Base-by-base conservation (phyloP, 495 filamentous ascomycete species). In the Penicillium pancosmium region DNA sequence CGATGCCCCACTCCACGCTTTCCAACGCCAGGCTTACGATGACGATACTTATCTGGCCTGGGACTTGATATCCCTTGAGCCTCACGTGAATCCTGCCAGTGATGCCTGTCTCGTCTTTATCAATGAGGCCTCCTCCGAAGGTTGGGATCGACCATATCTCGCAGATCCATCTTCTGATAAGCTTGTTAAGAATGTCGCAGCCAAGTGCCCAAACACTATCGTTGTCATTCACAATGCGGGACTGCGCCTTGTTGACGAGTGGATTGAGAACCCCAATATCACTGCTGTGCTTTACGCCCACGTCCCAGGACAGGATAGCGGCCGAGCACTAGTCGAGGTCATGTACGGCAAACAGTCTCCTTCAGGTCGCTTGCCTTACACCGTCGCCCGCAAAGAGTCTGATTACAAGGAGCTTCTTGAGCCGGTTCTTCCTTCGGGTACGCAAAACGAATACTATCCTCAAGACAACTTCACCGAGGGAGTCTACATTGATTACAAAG, bases 291-390 rank as follows among this genome's bases (percentile, higher is more conserved):
- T 93, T 21, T 78, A 88, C 48, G 90, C 88, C 21, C 84, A 91
- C 61, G 76, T 93, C 0, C 90, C 88, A 0, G 88, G 89, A 41
- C 84, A 92, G 66, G 89, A 92, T 60, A 86, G 82, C 13, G 90
- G 90, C 12, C 86, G 88, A 34, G 83, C 89, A 1, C 71, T 92
- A 1, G 82, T 81, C 3, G 88, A 90, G 60, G 72, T 93, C 19
- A 73, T 92, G 4, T 87, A 91, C 46, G 90, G 90, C 9, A 80
- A 84, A 58, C 68, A 80, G 31, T 88, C 88, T 56, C 89, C 90
- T 0, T 88, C 84, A 5, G 91, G 90, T 25, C 83, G 82, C 31
- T 73, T 92, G 0, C 88, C 89, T 0, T 92, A 88, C 71, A 92
- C 90, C 0, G 84, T 92, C 59, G 90, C 83, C 18, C 90, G 87